Conservation (phyloP, 2,329 filamentous ascomycete genomes). For the Monosporascus sp. region DNA sequence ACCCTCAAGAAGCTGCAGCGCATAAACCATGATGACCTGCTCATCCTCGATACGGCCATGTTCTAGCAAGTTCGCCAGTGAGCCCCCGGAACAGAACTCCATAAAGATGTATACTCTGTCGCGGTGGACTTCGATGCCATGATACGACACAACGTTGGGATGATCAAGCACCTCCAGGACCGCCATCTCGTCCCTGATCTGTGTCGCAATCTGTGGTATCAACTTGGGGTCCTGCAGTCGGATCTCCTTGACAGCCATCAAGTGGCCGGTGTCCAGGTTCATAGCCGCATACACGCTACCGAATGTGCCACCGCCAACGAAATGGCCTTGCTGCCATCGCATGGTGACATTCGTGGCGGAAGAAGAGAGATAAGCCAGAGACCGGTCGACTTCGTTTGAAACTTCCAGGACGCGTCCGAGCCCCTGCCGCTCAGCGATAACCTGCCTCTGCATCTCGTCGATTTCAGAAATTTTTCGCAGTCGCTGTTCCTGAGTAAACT, state of each 20-base stretch:
- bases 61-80: conserved; percentile 81
- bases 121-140: conserved; percentile 94
- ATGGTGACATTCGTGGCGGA: conserved; percentile 92
- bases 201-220: conserved; percentile 86
- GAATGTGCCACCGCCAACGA: conserved; percentile 93
- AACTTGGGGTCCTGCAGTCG: conserved; percentile 92
- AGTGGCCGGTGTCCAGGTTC: conserved; percentile 89
- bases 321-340: conserved; percentile 98
- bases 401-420: conserved; percentile 89
- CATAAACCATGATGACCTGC: conserved; percentile 95
- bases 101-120: conserved; percentile 99
- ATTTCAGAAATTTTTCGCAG: conserved; percentile 67
- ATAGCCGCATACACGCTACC: conserved; percentile 96
- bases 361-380: conserved; percentile 86
- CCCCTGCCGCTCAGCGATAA: conserved; percentile 78
- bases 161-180: conserved; percentile 94
- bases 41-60: conserved; percentile 97
- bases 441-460: conserved; percentile 71
- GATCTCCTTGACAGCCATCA: conserved; percentile 99
- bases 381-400: conserved; percentile 92
- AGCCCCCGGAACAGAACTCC: conserved; percentile 97
- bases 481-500: conserved; percentile 69
- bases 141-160: conserved; percentile 96
- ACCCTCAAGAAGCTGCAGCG: conserved; percentile 87
- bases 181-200: conserved; percentile 96